A percentile compares a stretch with the other conserved stretches of the same genome.
Conservation (phyloP, 495 filamentous ascomycete genomes). For the Penicillium simplicissimum region DNA sequence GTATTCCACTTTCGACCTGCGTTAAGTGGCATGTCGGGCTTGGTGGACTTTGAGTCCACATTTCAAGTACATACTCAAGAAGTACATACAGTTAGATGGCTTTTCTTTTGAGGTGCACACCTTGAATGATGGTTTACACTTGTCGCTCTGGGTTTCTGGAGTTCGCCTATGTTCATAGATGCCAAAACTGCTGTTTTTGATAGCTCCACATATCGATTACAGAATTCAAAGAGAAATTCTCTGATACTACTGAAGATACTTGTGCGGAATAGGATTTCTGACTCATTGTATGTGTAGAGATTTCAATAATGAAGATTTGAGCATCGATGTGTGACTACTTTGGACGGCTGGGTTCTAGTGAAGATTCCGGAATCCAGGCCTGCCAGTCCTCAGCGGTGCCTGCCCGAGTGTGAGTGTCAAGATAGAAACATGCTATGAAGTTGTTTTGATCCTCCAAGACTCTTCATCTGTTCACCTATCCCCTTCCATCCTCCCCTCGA, state of each 20-base stretch:
- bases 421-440: too few species aligned
- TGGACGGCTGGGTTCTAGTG: not conserved
- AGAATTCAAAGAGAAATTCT: not conserved
- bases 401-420: not conserved
- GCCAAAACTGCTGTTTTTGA: not conserved
- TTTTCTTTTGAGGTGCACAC: not conserved
- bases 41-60: not conserved
- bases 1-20: not conserved
- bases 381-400: not conserved
- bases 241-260: not conserved
- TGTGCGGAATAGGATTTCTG: not conserved
- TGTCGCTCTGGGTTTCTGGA: not conserved
- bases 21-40: not conserved
- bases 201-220: not conserved
- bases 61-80: not conserved
- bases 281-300: not conserved
- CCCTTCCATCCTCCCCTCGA: too few species aligned
- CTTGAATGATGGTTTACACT: not conserved
- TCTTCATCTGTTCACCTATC: too few species aligned
- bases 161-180: not conserved
- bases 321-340: not conserved
- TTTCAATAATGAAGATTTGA: not conserved
- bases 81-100: not conserved
- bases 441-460: too few species aligned
- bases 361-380: not conserved